Conservation (phyloP, 208 protist species). For the Trichomonas vaginalis region DNA sequence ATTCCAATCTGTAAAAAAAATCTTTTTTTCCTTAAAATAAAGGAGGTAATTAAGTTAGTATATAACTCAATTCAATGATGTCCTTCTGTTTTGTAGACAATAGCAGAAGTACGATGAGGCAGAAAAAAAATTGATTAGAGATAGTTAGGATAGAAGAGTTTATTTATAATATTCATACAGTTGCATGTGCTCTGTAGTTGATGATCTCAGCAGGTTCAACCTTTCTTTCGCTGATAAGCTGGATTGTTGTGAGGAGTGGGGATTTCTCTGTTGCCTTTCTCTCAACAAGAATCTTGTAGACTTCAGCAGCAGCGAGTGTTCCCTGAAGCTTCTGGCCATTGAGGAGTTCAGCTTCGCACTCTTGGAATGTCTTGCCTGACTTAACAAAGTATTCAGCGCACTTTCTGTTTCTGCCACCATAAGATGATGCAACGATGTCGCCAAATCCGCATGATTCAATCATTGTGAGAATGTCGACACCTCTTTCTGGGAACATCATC, state of each 20-base stretch:
- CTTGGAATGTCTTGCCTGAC: constrained; percentile 32
- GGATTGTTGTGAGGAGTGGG: background rate
- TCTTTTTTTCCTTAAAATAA: too few relatives aligned
- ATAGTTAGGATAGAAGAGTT: too few relatives aligned
- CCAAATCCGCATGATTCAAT: constrained; percentile 33
- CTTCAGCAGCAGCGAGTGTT: constrained; percentile 40
- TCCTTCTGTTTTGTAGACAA: too few relatives aligned
- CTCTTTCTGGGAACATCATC: background rate
- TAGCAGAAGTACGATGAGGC: too few relatives aligned
- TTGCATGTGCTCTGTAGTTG: background rate
- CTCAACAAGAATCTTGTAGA: constrained; percentile 12
- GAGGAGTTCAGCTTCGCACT: constrained; percentile 45
- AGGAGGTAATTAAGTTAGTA: too few relatives aligned
- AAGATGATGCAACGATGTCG: constrained; percentile 40
- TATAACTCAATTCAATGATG: too few relatives aligned
- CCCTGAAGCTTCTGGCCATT: constrained; percentile 50
- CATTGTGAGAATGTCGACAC: constrained; percentile 20
- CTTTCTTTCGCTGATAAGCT: background rate
- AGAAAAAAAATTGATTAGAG: too few relatives aligned
- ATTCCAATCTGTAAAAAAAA: too few relatives aligned
- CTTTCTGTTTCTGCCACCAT: constrained; percentile 44
- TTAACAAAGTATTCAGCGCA: constrained; percentile 39
- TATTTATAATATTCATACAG: too few relatives aligned
- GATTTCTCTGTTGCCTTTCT: background rate
- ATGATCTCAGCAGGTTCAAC: background rate